phyloP scores from a whole-genome alignment of 495 filamentous ascomycete genomes.

The Aspergillus hancockii region DNA sequence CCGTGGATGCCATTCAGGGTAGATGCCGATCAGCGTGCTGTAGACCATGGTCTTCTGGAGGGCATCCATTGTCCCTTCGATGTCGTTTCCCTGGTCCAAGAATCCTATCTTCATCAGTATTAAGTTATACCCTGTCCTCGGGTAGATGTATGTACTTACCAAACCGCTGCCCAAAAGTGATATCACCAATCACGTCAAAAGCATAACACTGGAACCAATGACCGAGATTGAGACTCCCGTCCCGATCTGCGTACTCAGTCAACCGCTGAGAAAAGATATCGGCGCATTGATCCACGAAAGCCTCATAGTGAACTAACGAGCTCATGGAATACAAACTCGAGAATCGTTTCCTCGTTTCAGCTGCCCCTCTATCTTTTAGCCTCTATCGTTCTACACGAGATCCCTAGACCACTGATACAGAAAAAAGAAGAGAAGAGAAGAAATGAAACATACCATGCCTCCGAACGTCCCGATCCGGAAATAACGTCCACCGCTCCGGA shows the following conservation, averaged over 20 bases:
- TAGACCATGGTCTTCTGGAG: slow-evolving; percentile 56
- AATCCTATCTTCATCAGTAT: slow-evolving; percentile 44
- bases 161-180: slow-evolving; percentile 65
- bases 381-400: background rate
- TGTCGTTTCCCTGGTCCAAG: slow-evolving; percentile 61
- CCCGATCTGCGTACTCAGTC: slow-evolving; percentile 36
- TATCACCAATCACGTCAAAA: slow-evolving; percentile 65
- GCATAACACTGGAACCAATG: slow-evolving; percentile 61
- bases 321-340: slow-evolving; percentile 54
- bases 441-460: slow-evolving; percentile 35
- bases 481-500: slow-evolving; percentile 39
- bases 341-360: slow-evolving; percentile 40
- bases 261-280: slow-evolving; percentile 49
- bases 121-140: background rate
- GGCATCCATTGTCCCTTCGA: slow-evolving; percentile 61
- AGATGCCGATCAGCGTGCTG: slow-evolving; percentile 54
- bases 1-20: slow-evolving; percentile 45
- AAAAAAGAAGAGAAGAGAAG: background rate
- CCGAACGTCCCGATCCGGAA: slow-evolving; percentile 43
- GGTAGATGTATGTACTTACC: slow-evolving; percentile 19
- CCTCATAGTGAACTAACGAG: slow-evolving; percentile 54
- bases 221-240: slow-evolving; percentile 42
- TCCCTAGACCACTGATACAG: background rate
- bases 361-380: slow-evolving; percentile 16
- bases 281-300: slow-evolving; percentile 53